Evolutionary conservation across 768 basidiomycete genomes (phyloP).

Genomic region (Obba rivulosa): DNA sequence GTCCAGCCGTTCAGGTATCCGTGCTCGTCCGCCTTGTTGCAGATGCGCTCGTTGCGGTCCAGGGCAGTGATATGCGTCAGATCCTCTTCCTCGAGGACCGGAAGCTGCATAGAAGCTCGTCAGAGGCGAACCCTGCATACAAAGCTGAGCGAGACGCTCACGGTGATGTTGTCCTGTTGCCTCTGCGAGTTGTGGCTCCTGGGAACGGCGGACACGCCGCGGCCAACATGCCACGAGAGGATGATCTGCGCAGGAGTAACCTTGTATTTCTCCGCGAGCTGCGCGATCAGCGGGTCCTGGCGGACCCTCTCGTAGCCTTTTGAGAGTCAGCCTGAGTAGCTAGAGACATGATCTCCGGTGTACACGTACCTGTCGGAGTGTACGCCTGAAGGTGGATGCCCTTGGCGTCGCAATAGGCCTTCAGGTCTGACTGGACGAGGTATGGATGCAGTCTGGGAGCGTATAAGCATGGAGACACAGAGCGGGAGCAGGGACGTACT

Average conservation of each 20-base stretch:
- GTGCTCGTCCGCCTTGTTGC: conserved; percentile 25
- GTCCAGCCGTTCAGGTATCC: conserved; percentile 33
- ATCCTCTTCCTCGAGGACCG: conserved; percentile 28
- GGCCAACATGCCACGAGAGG: conserved; percentile 46
- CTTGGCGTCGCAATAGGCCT: conserved; percentile 41
- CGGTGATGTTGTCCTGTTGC: conserved; percentile 47
- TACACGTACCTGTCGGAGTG: conserved; percentile 36
- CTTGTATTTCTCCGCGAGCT: conserved; percentile 43
- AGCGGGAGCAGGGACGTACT: conserved; percentile 13
- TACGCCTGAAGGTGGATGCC: conserved; percentile 48
- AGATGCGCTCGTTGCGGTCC: conserved; percentile 29
- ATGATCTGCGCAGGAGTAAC: conserved; percentile 42
- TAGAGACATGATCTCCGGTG: background rate
- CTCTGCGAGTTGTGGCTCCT: conserved; percentile 42
- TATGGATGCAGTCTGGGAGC: conserved; percentile 41
- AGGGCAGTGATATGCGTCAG: conserved; percentile 26
- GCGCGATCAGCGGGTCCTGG: conserved; percentile 39
- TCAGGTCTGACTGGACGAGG: conserved; percentile 41
- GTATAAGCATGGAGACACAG: background rate
- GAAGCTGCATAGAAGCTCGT: conserved; percentile 25
- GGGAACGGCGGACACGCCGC: conserved; percentile 40
- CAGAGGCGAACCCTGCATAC: background rate
- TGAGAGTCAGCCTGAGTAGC: background rate
- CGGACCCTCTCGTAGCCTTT: conserved; percentile 41
- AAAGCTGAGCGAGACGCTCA: conserved; percentile 17